phyloP scores from a whole-genome alignment of 805 yeast species.

The Wickerhamomyces hampshirensis region DNA sequence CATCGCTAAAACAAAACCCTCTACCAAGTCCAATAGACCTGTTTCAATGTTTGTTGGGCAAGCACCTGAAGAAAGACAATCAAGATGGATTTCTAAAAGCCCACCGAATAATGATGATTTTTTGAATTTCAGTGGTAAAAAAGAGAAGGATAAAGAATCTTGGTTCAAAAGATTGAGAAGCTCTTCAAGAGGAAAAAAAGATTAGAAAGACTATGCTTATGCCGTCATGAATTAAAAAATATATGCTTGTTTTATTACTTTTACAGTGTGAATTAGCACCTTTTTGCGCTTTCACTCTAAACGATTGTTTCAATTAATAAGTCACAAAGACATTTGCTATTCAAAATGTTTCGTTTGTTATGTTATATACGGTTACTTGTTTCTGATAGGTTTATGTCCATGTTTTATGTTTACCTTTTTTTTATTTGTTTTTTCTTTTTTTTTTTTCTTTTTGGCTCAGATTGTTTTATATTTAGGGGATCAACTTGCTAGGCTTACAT shows the following conservation, averaged over 20 bases:
- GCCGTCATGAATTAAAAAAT: no score
- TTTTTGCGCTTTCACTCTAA: no score
- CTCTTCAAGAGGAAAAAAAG: conserved; percentile 25
- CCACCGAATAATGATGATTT: conserved; percentile 9
- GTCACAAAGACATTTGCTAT: no score
- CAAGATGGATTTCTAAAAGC: conserved; percentile 22
- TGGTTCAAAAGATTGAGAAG: conserved; percentile 44
- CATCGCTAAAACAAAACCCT: not conserved
- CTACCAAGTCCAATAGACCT: conserved; percentile 12
- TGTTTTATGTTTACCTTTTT: no score
- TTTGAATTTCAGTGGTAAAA: conserved; percentile 19
- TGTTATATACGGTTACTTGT: no score
- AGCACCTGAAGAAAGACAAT: conserved; percentile 25
- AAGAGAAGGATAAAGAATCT: conserved; percentile 24
- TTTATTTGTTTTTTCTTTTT: not conserved
- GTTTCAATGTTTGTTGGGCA: conserved; percentile 22
- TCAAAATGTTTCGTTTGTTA: no score
- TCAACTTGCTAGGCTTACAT: no score
- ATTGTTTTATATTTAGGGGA: no score
- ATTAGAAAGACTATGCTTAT: not conserved
- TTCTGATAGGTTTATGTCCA: no score
- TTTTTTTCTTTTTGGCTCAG: not conserved
- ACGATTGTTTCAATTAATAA: no score
- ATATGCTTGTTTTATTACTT: no score
- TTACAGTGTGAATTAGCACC: no score